Evolutionary conservation across 768 basidiomycete genomes (phyloP), one percentile per base, ranked within the genome.

Genomic region (Trametes maxima): DNA sequence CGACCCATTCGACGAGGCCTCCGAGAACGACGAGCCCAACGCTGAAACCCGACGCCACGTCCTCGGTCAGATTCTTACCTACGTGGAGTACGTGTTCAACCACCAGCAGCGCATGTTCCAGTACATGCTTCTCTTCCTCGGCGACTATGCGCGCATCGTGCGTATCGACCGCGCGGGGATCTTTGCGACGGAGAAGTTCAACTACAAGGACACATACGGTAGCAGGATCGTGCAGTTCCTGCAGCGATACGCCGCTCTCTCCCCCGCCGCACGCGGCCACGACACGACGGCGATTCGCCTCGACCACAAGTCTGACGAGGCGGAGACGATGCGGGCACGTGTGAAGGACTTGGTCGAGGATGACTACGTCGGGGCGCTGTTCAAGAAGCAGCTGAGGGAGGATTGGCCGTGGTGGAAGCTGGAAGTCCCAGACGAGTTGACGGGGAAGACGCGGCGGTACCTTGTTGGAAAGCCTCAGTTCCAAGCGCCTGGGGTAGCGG

Each of bases 401-500:
- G 28, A n/a, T 16, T 33, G 17, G 21, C 5, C 53, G 17, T 54
- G 59, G 33, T 61, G 47, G 47, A 39, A 47, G 12, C 39, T 57
- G 33, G 36, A 22, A n/a, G 56, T 57, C 6, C 24, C 37, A 2
- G 56, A 57, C 48, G 25, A 13, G 22, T 40, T 36, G 8, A 21
- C 45, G 5, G n/a, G 2, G 47, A 33, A 48, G 35, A 11, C 35
- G 33, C 60, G 54, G 13, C 36, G 17, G 3, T 63, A 57, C 51
- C 46, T 66, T 4, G 57, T 66, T n/a, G 65, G 55, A 19, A 57
- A 58, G 16, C 59, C 54, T 1, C 35, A 40, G 17, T 57, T 56
- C 39, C 21, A 22, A 3, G 52, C 58, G 16, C 10, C 33, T 1
- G 56, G 59, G 1, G 46, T 60, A 4, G 53, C 46, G 4, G 65